Conservation (phyloP, 495 filamentous ascomycete genomes). For the Acidomyces sp. region DNA sequence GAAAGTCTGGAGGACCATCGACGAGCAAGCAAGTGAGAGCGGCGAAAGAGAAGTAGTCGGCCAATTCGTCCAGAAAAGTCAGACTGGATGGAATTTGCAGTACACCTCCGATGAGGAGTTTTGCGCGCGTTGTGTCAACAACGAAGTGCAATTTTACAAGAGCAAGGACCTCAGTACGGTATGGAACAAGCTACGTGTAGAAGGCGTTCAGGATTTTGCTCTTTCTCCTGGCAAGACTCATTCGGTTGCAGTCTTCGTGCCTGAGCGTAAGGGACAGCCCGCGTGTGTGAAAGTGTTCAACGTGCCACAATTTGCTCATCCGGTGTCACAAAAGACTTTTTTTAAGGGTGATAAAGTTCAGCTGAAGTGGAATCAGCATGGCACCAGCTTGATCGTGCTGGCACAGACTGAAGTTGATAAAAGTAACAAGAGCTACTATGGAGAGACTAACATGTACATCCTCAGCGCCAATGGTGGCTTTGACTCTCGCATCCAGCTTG, state of each 20-base stretch:
- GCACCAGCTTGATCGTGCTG: conserved; percentile 83
- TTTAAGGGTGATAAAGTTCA: conserved; percentile 98
- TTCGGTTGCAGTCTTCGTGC: conserved; percentile 83
- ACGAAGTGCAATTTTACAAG: conserved; percentile 94
- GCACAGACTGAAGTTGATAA: conserved; percentile 97
- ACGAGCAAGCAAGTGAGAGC: conserved; percentile 33
- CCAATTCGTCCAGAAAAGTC: conserved; percentile 83
- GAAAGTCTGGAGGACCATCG: conserved; percentile 81
- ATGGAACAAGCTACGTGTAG: conserved; percentile 88
- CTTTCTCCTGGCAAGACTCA: conserved; percentile 77
- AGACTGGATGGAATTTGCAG: conserved; percentile 94
- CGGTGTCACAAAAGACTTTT: conserved; percentile 94
- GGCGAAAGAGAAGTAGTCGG: conserved; percentile 62
- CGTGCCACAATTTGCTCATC: conserved; percentile 61
- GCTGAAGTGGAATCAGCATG: conserved; percentile 89
- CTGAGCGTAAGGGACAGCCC: conserved; percentile 91
- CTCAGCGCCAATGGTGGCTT: conserved; percentile 83
- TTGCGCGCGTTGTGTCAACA: conserved; percentile 87
- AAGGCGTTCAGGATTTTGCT: conserved; percentile 84
- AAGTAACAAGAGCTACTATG: conserved; percentile 96
- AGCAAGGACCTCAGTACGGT: conserved; percentile 70
- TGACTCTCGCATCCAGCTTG: conserved; percentile 76
- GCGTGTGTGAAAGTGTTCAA: conserved; percentile 89
- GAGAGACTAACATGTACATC: conserved; percentile 93
- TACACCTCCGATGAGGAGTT: conserved; percentile 85